phyloP scores from a whole-genome alignment of 176 grass and related monocot genomes.

The Aegilops sharonensis region DNA sequence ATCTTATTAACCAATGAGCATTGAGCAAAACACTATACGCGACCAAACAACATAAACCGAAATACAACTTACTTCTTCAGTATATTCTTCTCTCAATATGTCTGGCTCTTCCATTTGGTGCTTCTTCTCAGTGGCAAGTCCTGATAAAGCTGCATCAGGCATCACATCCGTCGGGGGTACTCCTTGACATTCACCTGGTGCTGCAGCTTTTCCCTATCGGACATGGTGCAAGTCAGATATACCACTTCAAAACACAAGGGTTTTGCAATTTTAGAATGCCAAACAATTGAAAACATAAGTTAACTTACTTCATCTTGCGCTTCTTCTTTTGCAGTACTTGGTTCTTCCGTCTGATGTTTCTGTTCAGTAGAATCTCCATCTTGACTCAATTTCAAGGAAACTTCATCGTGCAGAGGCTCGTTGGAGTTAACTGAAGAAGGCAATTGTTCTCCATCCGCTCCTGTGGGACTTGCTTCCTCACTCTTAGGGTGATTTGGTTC shows the following conservation, averaged over 20 bases:
- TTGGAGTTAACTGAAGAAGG: neutral
- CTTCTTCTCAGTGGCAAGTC: neutral
- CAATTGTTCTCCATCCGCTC: neutral
- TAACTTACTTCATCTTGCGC: neutral
- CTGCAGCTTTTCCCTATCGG: too few relatives aligned
- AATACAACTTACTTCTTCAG: slow-evolving; percentile 13
- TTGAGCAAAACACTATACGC: neutral
- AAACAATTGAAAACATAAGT: too few relatives aligned
- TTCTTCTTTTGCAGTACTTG: neutral
- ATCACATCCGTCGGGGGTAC: neutral
- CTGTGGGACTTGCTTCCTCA: neutral
- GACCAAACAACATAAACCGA: neutral
- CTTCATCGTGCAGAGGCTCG: neutral
- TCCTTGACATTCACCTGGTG: too few relatives aligned
- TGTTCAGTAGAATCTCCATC: slow-evolving; percentile 9
- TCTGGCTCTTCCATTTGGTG: neutral
- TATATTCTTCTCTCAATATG: neutral
- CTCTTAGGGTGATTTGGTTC: neutral
- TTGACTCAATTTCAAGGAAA: neutral
- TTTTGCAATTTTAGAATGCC: too few relatives aligned
- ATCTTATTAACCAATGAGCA: neutral
- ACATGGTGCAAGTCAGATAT: too few relatives aligned
- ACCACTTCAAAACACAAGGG: too few relatives aligned
- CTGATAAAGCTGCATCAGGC: neutral
- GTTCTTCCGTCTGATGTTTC: neutral